These are phyloP conservation scores for Ustilago sp. DNA, from an alignment of 1,284 basidiomycete species.

Conservation along the genomic window DNA sequence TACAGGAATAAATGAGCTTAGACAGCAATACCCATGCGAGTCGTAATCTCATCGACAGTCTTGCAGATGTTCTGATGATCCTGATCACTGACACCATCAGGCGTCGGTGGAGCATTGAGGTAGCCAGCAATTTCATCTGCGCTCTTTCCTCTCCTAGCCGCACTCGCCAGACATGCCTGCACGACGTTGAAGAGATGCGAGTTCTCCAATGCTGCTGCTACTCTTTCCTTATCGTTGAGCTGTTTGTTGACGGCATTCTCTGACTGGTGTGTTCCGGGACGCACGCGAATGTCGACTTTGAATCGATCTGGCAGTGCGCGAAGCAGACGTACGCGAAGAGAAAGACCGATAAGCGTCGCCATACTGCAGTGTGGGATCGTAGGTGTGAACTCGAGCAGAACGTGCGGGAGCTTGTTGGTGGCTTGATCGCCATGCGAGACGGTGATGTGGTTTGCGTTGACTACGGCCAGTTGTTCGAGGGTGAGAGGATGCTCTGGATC, in stretches of 20 bases:
- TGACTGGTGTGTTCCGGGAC: slow-evolving; percentile 94
- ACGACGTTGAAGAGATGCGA: slow-evolving; percentile 85
- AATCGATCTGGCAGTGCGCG: slow-evolving; percentile 90
- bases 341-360: slow-evolving; percentile 95
- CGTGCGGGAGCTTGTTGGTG: slow-evolving; percentile 70
- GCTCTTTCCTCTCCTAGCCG: slow-evolving; percentile 70
- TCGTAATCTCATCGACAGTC: slow-evolving; percentile 50
- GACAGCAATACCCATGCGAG: slow-evolving; percentile 40
- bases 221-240: slow-evolving; percentile 97
- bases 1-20: slow-evolving; percentile 2
- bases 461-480: slow-evolving; percentile 96
- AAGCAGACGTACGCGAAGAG: slow-evolving; percentile 88
- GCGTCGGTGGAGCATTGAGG: slow-evolving; percentile 23
- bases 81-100: slow-evolving; percentile 13
- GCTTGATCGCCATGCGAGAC: slow-evolving; percentile 72
- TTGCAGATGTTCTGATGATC: slow-evolving; percentile 46
- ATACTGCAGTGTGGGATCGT: slow-evolving; percentile 98
- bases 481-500: slow-evolving; percentile 96
- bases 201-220: slow-evolving; percentile 96
- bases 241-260: slow-evolving; percentile 97
- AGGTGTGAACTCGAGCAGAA: slow-evolving; percentile 79
- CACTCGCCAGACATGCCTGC: slow-evolving; percentile 82
- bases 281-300: slow-evolving; percentile 93
- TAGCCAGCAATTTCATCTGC: slow-evolving; percentile 40
- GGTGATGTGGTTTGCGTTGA: slow-evolving; percentile 86